Evolutionary conservation across 108 stramenopile genomes (phyloP).

Genomic region (Halocafeteria seosinensis): DNA sequence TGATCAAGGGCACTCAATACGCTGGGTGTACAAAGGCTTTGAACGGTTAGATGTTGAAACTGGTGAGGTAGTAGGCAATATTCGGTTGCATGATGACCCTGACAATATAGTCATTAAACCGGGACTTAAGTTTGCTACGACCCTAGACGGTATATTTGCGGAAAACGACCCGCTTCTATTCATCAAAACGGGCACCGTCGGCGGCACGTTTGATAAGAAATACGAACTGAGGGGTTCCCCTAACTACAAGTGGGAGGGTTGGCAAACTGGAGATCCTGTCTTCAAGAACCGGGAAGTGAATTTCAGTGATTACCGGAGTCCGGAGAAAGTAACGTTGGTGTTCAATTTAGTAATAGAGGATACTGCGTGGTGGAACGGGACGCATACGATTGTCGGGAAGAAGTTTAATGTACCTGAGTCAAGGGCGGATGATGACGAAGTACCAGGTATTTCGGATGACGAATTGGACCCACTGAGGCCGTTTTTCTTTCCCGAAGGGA

Average conservation of each 20-base stretch:
- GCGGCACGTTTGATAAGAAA: background rate
- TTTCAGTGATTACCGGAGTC: background rate
- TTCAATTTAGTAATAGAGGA: background rate
- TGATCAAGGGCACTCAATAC: background rate
- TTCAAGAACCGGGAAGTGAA: background rate
- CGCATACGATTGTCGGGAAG: background rate
- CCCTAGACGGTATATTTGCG: background rate
- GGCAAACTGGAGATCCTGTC: too few relatives aligned
- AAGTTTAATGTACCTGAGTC: background rate
- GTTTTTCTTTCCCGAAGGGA: background rate
- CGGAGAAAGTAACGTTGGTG: background rate
- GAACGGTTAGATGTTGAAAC: background rate
- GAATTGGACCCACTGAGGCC: too few relatives aligned
- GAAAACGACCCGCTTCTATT: background rate
- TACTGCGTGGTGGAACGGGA: background rate
- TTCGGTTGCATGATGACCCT: background rate
- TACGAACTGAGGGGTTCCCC: background rate
- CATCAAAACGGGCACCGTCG: background rate
- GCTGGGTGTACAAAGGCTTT: background rate
- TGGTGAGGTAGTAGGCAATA: background rate
- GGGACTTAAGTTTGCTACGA: background rate
- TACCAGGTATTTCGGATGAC: background rate
- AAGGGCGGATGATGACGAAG: background rate
- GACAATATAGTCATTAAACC: background rate
- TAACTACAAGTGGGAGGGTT: too few relatives aligned